Evolutionary conservation across 2,329 filamentous ascomycete species (phyloP), one percentile per base, ranked within the genome.

Genomic region (Leptodontidium sp.): DNA sequence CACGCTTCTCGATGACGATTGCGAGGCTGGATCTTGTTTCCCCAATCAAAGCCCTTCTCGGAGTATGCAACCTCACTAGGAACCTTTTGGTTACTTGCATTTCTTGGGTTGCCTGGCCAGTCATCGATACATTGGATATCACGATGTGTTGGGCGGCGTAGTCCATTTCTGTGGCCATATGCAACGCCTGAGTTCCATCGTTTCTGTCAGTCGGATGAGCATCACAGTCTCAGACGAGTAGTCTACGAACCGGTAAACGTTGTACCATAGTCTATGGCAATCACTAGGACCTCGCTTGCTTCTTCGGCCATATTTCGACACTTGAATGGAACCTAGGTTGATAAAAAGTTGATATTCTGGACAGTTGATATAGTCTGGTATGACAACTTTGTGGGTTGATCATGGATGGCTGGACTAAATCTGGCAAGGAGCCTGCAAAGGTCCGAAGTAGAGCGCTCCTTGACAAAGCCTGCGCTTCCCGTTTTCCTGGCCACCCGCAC

Each of bases 21-120:
- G 40, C 29, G n/a, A 8, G n/a, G 29, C 17, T 35, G 55, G 5
- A 58, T 58, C n/a, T 38, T 35, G 55, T 58, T 58, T 38, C 55
- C 55, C 55, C 55, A 58, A 11, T 35, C 38, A 21, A 35, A 35
- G 2, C 29, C 15, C 8, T 58, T 43, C 38, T 40, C 38, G 15
- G 32, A 35, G 55, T 58, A 58, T 17, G 55, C 29, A 24, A 58
- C 55, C 35, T 58, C 32, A 26, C 55, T 58, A 26, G 55, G 55
- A 58, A 58, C 55, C 32, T 58, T 58, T 15, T 58, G 32, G 55
- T 40, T 58, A 26, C 32, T 58, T 38, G 55, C 14, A 58, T 58
- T 58, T n/a, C 38, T 24, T 35, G 29, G 21, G 4, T n/a, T 29
- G 2, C 55, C 55, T 2, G 55, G 55, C 55, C 55, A 58, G 55